Evolutionary conservation across 1,139 yeast species (phyloP).

Genomic region (Magnusiomyces sp.): DNA sequence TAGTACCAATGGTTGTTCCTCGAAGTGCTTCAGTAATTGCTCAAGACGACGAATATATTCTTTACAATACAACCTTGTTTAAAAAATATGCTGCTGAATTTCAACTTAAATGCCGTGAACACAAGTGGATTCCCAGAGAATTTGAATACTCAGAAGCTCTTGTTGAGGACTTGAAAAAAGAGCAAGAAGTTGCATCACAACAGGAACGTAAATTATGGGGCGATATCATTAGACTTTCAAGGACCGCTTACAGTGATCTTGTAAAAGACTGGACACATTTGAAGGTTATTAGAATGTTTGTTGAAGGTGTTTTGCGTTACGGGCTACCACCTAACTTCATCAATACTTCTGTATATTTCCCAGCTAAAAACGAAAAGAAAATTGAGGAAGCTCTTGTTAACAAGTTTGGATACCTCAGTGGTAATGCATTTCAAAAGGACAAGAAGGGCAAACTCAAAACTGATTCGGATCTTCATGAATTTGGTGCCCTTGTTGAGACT

Average conservation of each 20-base stretch:
- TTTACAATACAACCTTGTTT: conserved; percentile 77
- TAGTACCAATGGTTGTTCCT: conserved; percentile 80
- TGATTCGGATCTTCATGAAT: conserved; percentile 59
- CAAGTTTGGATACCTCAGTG: conserved; percentile 84
- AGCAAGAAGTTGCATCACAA: conserved; percentile 64
- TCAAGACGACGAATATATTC: conserved; percentile 61
- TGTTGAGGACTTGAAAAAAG: conserved; percentile 64
- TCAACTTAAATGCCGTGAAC: conserved; percentile 64
- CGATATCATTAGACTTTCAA: conserved; percentile 73
- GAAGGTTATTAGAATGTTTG: conserved; percentile 54
- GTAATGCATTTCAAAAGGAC: conserved; percentile 67
- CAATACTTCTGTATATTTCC: conserved; percentile 45
- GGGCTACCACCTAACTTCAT: conserved; percentile 93
- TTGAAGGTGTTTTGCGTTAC: conserved; percentile 75
- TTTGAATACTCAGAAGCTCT: conserved; percentile 76
- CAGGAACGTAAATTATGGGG: conserved; percentile 67
- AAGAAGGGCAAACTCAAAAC: conserved; percentile 58
- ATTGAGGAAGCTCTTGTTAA: conserved; percentile 61
- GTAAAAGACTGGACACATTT: conserved; percentile 83
- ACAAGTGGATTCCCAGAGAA: conserved; percentile 89
- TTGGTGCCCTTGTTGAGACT: conserved; percentile 83
- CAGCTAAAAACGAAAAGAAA: conserved; percentile 34
- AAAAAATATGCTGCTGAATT: conserved; percentile 71
- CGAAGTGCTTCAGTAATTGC: conserved; percentile 69
- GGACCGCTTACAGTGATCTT: conserved; percentile 82